These are phyloP conservation scores for Ophiostoma tasmaniense DNA, from an alignment of 2,329 filamentous ascomycete species.

Conservation along the genomic window DNA sequence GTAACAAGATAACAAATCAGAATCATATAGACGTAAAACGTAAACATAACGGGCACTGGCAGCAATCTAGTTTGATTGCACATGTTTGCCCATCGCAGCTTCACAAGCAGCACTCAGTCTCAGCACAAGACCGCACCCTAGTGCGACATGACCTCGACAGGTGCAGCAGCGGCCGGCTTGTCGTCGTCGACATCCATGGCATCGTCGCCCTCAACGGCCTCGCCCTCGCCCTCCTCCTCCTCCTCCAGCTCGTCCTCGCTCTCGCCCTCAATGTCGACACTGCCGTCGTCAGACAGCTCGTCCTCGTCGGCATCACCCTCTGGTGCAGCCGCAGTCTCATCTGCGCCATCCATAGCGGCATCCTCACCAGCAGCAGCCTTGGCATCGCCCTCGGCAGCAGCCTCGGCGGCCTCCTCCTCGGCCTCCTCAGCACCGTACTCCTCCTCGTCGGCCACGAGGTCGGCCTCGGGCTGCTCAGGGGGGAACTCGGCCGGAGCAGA, in stretches of 20 bases:
- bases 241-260: slow-evolving; percentile 33
- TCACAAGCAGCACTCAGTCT: not conserved
- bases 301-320: slow-evolving; percentile 27
- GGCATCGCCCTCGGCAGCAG: slow-evolving; percentile 17
- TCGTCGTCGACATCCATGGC: slow-evolving; percentile 32
- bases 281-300: slow-evolving; percentile 33
- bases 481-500: slow-evolving; percentile 93
- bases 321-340: slow-evolving; percentile 16
- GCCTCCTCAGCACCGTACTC: slow-evolving; percentile 87
- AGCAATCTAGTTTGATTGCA: not conserved
- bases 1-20: not conserved
- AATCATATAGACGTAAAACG: slow-evolving; percentile 5
- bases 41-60: not conserved
- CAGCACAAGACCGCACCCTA: slow-evolving; percentile 6
- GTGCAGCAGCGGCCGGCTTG: slow-evolving; percentile 21
- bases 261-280: slow-evolving; percentile 33
- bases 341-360: slow-evolving; percentile 29
- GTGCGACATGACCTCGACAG: slow-evolving; percentile 26
- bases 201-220: slow-evolving; percentile 27
- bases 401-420: slow-evolving; percentile 41
- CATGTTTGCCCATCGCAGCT: not conserved
- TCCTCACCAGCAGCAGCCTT: slow-evolving; percentile 22
- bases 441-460: slow-evolving; percentile 74
- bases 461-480: slow-evolving; percentile 94
- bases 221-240: slow-evolving; percentile 27